Base-by-base conservation (phyloP, 1,284 basidiomycete species). In the Apiotrichum siamense region DNA sequence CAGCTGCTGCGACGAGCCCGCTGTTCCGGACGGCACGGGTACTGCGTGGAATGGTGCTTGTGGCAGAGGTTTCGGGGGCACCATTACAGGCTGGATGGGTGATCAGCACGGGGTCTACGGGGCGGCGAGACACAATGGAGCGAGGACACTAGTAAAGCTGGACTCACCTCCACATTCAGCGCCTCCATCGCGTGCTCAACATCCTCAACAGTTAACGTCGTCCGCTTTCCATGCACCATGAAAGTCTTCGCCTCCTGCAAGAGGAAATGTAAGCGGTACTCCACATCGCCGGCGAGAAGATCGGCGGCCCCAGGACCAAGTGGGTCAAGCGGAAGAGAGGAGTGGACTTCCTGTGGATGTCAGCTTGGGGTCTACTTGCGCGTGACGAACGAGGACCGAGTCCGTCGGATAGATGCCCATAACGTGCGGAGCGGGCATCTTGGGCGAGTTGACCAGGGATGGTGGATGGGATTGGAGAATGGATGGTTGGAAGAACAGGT, bases 181-280 rank as follows among this genome's bases (percentile, higher is more conserved):
- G 88, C 89, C 55, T 90, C 86, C 44, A 99, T 79, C 1, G 94
- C 96, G 60, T 91, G 83, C 72, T 97, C 92, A 46, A 98, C 84
- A 75, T 99, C 94, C 21, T 85, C 80, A 1, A 90, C 89, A 13
- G 85, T 86, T 68, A 98, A 79, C 0, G 86, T 87, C 25, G 86
- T 87, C 51, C 94, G 80, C 55, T 89, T 84, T 1, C 88, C 86
- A 72, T 98, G 93, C 23, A 91, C 82, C 88, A 97, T 97, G 73
- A 96, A 98, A 55, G 92, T 88, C 23, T 89, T 84, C 11, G 94
- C 92, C 79, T 97, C 93, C 85, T 94, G 73, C 20, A 64, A 47
- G 26, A 73, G 67, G 37, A 72, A 88, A 69, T 94, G 91, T 66
- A 97, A 82, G 52, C 96, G 80, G 74, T 97, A 97, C 71, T 98